Evolutionary conservation across 106 monocot genomes (phyloP), one percentile per base, ranked within the genome.

Genomic region (Amphibolis antarctica): DNA sequence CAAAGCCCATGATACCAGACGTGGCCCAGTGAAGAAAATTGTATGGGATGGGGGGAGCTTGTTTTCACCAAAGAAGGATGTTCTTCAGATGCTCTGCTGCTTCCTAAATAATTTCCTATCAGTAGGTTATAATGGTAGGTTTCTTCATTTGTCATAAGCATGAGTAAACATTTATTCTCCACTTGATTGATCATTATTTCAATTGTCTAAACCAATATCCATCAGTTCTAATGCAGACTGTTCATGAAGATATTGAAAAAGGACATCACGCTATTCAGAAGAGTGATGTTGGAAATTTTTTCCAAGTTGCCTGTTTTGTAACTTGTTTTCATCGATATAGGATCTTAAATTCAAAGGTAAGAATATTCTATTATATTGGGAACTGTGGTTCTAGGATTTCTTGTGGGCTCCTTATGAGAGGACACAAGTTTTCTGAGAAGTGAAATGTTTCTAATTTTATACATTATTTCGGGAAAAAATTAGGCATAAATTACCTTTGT

Each of bases 141-240:
- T 23, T 24, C 62, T 23, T 9, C 28, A 15, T 44, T n/a, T 44
- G 6, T 25, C 44, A 21, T 2, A 44, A 62, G 20, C 43, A 44
- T 11, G 44, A 44, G 28, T 62, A 17, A 59, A 12, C 14, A 13
- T n/a, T 30, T 7, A 24, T 36, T 36, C 10, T 59, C 10, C 28
- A 30, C 59, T 19, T 59, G 19, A 30, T 31, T 59, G 13, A 29
- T 42, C 28, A 30, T 24, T 59, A 15, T 46, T 7, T 44, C 9
- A 9, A 11, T 76, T 31, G 17, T 71, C 59, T 80, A 21, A 79
- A 53, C 46, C 53, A 10, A 28, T 75, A 18, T 26, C 56, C 55
- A 64, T 69, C 84, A 96, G 96, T 80, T 75, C 56, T 98, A 42
- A 98, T 98, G 96, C 81, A 90, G 82, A 84, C 89, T 25, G 64